phyloP scores from a whole-genome alignment of 176 grass and related monocot species.

The Avena atlantica region DNA sequence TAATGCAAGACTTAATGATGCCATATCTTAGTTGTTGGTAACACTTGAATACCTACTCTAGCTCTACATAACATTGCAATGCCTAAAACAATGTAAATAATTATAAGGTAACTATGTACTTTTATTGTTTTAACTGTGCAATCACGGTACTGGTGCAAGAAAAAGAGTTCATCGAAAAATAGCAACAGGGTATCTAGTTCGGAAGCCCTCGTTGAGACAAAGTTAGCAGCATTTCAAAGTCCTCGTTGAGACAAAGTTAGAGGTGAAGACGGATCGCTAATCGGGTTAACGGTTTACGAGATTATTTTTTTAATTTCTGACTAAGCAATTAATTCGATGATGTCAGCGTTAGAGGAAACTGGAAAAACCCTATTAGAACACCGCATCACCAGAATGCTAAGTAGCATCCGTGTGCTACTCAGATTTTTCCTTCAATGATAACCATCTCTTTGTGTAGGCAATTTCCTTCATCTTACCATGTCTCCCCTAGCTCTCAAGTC shows the following conservation, averaged over 20 bases:
- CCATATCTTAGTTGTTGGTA: not conserved
- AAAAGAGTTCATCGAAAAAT: not conserved
- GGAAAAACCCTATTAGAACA: not conserved
- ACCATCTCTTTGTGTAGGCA: not conserved
- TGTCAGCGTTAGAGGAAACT: not conserved
- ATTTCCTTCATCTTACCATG: constrained; percentile 15
- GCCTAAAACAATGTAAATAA: not conserved
- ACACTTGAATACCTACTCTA: not conserved
- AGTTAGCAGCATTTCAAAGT: not conserved
- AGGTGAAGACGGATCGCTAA: not conserved
- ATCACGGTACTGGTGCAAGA: not conserved
- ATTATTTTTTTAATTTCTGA: not conserved
- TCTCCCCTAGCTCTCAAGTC: not conserved
- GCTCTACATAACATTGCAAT: constrained; percentile 1
- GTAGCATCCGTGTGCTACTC: not conserved
- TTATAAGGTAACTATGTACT: not conserved
- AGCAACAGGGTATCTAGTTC: not conserved
- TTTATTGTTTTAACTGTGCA: not conserved
- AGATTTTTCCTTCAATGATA: constrained; percentile 17
- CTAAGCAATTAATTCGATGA: not conserved
- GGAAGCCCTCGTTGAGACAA: not conserved
- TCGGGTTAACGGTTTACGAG: not conserved
- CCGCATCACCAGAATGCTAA: not conserved
- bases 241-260: not conserved
- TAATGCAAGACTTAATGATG: not conserved